Evolutionary conservation across 768 basidiomycete genomes (phyloP).

Genomic region (Termitomyces bulborhizus): DNA sequence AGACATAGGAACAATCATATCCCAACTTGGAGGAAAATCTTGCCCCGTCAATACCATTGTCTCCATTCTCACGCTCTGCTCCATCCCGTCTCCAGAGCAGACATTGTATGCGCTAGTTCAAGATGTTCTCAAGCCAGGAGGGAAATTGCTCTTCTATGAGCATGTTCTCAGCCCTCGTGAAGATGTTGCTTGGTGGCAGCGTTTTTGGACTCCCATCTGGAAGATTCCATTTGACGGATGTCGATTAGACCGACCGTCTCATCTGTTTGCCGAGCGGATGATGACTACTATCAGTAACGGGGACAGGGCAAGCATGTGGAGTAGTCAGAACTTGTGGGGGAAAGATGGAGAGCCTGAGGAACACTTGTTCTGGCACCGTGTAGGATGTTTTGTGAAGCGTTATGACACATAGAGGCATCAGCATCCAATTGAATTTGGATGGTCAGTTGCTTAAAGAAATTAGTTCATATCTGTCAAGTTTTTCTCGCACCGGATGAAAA

Average conservation of each 20-base stretch:
- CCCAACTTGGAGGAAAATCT: conserved; percentile 17
- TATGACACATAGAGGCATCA: neutral
- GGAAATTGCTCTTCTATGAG: conserved; percentile 62
- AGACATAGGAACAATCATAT: conserved; percentile 42
- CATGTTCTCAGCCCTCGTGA: conserved; percentile 51
- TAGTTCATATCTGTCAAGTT: neutral
- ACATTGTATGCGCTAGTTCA: conserved; percentile 40
- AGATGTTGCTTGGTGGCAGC: conserved; percentile 68
- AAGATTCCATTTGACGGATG: conserved; percentile 55
- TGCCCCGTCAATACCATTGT: conserved; percentile 52
- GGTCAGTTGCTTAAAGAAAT: neutral
- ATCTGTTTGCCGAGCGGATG: conserved; percentile 37
- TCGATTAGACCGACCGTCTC: conserved; percentile 50
- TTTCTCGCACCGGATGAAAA: too few species aligned
- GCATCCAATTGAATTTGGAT: neutral
- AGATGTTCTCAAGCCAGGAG: conserved; percentile 57
- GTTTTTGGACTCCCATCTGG: conserved; percentile 72
- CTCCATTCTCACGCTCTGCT: conserved; percentile 62
- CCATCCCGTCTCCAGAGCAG: conserved; percentile 48
- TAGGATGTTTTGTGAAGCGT: conserved; percentile 51
- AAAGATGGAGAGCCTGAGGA: conserved; percentile 51
- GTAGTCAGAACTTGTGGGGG: conserved; percentile 35
- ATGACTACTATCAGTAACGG: conserved; percentile 16
- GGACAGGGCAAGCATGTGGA: conserved; percentile 39
- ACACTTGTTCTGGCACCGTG: conserved; percentile 52